Base-by-base conservation (phyloP, 257 asterid species). In the Solanum microdontum region DNA sequence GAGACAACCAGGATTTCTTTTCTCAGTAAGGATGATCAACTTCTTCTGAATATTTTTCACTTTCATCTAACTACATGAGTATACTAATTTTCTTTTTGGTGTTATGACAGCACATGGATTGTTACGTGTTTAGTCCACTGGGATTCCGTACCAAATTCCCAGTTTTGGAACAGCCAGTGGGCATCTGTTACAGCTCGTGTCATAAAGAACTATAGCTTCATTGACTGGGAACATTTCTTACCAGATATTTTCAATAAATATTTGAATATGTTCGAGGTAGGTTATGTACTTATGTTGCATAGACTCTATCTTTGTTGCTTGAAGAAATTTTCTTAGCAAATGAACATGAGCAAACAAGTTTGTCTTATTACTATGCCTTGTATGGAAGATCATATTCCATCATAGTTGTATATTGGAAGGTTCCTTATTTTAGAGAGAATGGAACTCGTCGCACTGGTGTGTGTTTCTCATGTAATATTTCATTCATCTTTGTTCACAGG, bases 161-260 rank as follows among this genome's bases (percentile, higher is more conserved):
- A 93, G 90, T 97, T 96, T 83, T 97, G 99, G 99, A 96, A 95
- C 93, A 91, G 98, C 90, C 99, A 97, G 91, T 97, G 99, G 99
- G 96, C 98, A 36, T 94, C 99, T 76, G 87, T 97, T 86, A 94
- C 95, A 86, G 98, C 99, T 77, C 99, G 99, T 89, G 95, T 97
- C 70, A 92, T 97, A 91, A 97, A 95, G 93, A 94, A 91, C 93
- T 93, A 91, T 89, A 91, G 87, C 88, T 91, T 87, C 90, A 91
- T 92, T 88, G 96, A 92, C 90, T 97, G 98, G 99, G 99, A 94
- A 83, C 85, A 83, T 84, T 90, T 91, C 92, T 86, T 94, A 90
- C 95, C 98, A 37, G 94, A 88, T 87, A 91, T 97, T 64, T 97
- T 96, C 93, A 97, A 92, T 89, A 90, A 89, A 86, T 97, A 92